These are phyloP conservation scores for Spencermartinsiella ligniputridi DNA, from an alignment of 1,139 yeast species.

Conservation along the genomic window DNA sequence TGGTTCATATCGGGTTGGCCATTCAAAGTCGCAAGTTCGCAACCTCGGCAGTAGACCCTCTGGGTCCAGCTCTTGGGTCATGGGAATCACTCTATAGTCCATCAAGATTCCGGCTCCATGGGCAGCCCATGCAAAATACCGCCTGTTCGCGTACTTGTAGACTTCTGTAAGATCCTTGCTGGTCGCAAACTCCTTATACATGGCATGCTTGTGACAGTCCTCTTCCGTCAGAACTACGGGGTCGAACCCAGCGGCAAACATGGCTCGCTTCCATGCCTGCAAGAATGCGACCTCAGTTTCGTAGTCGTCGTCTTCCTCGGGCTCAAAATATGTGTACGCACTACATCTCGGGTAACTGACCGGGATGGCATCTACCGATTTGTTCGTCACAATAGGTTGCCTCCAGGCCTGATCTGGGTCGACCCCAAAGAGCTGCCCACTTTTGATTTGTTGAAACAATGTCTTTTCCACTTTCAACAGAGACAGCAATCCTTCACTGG, in stretches of 20 bases:
- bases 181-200: constrained; percentile 16
- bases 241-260: constrained; percentile 33
- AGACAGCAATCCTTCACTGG: constrained; percentile 7
- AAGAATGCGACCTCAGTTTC: constrained; percentile 21
- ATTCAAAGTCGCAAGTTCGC: constrained; percentile 13
- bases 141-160: constrained; percentile 11
- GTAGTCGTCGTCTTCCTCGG: constrained; percentile 8
- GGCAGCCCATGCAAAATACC: constrained; percentile 29
- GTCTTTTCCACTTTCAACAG: constrained; percentile 20
- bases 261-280: constrained; percentile 30
- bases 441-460: constrained; percentile 17
- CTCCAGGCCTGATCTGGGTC: constrained; percentile 15
- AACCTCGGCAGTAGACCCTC: constrained; percentile 12
- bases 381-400: constrained; percentile 12
- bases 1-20: constrained; percentile 14
- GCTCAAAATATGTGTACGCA: constrained; percentile 25
- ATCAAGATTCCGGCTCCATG: constrained; percentile 29
- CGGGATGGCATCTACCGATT: constrained; percentile 13
- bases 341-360: constrained; percentile 17
- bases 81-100: constrained; percentile 27
- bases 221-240: constrained; percentile 26
- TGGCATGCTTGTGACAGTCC: constrained; percentile 22
- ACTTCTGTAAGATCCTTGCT: constrained; percentile 5
- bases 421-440: constrained; percentile 18
- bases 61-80: constrained; percentile 9